phyloP scores from a whole-genome alignment of 2,329 filamentous ascomycete genomes.

The Xylaria multiplex region DNA sequence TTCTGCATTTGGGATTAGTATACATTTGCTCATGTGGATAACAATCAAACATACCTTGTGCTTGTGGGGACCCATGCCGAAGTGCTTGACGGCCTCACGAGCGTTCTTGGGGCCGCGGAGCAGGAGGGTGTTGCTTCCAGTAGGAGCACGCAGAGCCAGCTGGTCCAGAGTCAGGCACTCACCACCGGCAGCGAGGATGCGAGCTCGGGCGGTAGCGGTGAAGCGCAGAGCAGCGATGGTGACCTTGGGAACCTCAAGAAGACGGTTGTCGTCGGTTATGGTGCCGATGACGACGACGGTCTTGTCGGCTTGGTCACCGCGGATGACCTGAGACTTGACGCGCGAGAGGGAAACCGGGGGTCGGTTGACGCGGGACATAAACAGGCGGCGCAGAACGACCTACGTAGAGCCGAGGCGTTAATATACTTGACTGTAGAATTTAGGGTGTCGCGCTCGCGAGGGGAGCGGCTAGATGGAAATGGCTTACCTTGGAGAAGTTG shows the following conservation, averaged over 20 bases:
- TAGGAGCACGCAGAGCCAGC: slow-evolving; percentile 93
- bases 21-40: neutral
- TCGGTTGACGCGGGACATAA: slow-evolving; percentile 99
- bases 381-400: slow-evolving; percentile 93
- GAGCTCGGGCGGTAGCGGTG: slow-evolving; percentile 93
- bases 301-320: slow-evolving; percentile 74
- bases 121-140: slow-evolving; percentile 95
- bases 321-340: slow-evolving; percentile 76
- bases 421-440: neutral
- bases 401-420: slow-evolving; percentile 5
- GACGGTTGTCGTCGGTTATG: slow-evolving; percentile 97
- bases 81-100: slow-evolving; percentile 98
- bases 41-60: slow-evolving; percentile 78
- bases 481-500: slow-evolving; percentile 87
- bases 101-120: slow-evolving; percentile 98
- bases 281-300: slow-evolving; percentile 94
- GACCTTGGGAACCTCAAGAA: slow-evolving; percentile 89
- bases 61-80: slow-evolving; percentile 97
- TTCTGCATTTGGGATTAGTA: slow-evolving; percentile 70
- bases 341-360: slow-evolving; percentile 94
- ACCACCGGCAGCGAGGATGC: slow-evolving; percentile 92
- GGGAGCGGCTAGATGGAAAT: neutral
- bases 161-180: slow-evolving; percentile 97
- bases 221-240: slow-evolving; percentile 94
- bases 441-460: neutral